A percentile compares a stretch with the other conserved stretches of the same genome.
phyloP scores from a whole-genome alignment of 306 rosid genomes.

The Gynostemma pentaphyllum region DNA sequence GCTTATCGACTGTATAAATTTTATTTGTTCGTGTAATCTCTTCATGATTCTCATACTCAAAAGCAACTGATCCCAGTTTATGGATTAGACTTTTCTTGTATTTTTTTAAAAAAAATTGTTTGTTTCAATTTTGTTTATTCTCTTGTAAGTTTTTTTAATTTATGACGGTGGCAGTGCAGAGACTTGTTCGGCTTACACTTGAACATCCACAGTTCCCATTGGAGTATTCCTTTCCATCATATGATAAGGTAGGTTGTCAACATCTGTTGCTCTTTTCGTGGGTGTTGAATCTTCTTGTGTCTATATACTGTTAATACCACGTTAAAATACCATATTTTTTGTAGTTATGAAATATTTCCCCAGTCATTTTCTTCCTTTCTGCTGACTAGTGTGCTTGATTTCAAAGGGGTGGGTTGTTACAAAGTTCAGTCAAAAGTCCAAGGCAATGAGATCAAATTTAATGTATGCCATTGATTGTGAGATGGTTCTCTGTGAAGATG shows the following conservation, averaged over 20 bases:
- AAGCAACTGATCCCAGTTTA: not conserved
- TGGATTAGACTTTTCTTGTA: not conserved
- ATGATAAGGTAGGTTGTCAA: slow-evolving; percentile 42
- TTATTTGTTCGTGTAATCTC: not conserved
- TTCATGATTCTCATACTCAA: not conserved
- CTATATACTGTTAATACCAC: not conserved
- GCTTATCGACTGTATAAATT: not conserved
- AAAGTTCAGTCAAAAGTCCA: slow-evolving; percentile 35
- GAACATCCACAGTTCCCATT: slow-evolving; percentile 55
- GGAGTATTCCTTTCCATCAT: slow-evolving; percentile 48
- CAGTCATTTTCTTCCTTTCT: not conserved
- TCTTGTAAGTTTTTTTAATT: slow-evolving; percentile 23
- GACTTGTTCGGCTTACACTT: slow-evolving; percentile 60
- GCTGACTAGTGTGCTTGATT: slow-evolving; percentile 20
- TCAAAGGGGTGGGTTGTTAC: slow-evolving; percentile 63
- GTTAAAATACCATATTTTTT: not conserved
- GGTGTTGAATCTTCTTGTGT: not conserved
- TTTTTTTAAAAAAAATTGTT: not conserved
- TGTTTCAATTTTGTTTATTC: slow-evolving; percentile 9
- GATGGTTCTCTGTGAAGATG: slow-evolving; percentile 93
- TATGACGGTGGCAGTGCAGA: slow-evolving; percentile 43
- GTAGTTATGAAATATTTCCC: not conserved
- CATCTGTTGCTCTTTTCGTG: slow-evolving; percentile 4
- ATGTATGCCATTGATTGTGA: slow-evolving; percentile 89
- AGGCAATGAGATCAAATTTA: slow-evolving; percentile 30